Percentiles rank a stretch among this genome's conserved stretches.
These are phyloP conservation scores for Bruguiera hainesii DNA, from an alignment of 441 rosid genomes.

Conservation along the genomic window DNA sequence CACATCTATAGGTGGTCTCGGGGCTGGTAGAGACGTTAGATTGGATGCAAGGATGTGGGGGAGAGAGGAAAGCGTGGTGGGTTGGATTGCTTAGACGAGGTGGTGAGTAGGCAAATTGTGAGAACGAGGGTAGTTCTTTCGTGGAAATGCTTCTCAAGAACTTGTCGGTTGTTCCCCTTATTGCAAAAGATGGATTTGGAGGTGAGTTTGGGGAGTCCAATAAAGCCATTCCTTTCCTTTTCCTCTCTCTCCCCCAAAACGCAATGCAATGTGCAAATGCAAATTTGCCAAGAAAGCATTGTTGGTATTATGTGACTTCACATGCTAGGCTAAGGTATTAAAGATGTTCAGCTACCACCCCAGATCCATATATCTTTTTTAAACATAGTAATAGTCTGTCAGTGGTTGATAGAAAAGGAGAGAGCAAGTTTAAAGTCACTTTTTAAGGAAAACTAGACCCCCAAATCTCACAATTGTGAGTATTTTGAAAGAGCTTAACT, in stretches of 20 bases:
- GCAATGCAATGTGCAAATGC: slow-evolving; percentile 10
- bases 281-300: not conserved
- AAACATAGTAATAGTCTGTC: too few relatives aligned
- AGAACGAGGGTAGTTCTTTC: slow-evolving; percentile 30
- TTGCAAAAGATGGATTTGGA: slow-evolving; percentile 33
- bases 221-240: slow-evolving; percentile 24
- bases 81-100: slow-evolving; percentile 25
- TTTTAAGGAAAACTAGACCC: too few relatives aligned
- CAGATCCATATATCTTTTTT: too few relatives aligned
- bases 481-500: too few relatives aligned
- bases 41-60: slow-evolving; percentile 21
- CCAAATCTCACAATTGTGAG: too few relatives aligned
- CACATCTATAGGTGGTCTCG: slow-evolving; percentile 32
- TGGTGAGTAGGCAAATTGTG: slow-evolving; percentile 27
- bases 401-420: too few relatives aligned
- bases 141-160: slow-evolving; percentile 34
- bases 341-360: too few relatives aligned
- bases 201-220: slow-evolving; percentile 32
- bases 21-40: slow-evolving; percentile 3
- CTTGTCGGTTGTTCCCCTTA: slow-evolving; percentile 20
- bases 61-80: slow-evolving; percentile 25
- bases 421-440: too few relatives aligned
- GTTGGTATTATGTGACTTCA: not conserved
- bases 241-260: not conserved
- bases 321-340: not conserved